These are phyloP conservation scores for Tylopilus vinaceipallidus DNA, from an alignment of 768 basidiomycete species.

Conservation along the genomic window DNA sequence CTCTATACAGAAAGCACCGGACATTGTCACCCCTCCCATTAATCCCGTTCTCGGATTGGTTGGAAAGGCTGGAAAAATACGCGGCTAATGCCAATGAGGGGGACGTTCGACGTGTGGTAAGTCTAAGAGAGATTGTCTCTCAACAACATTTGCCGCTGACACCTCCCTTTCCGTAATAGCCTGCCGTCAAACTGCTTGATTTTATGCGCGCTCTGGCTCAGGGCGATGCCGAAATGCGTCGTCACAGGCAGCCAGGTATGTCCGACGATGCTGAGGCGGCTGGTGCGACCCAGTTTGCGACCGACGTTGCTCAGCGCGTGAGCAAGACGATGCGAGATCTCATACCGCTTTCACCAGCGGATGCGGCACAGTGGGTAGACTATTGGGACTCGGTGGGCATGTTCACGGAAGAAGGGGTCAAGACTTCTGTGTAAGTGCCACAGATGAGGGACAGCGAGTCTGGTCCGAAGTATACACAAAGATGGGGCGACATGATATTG, in stretches of 20 bases:
- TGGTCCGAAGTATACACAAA: no score
- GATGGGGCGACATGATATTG: no score
- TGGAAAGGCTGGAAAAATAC: slow-evolving; percentile 22
- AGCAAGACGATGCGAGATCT: slow-evolving; percentile 36
- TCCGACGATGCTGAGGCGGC: slow-evolving; percentile 8
- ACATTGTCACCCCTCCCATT: slow-evolving; percentile 22
- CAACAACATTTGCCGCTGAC: no score
- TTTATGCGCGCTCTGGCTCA: slow-evolving; percentile 25
- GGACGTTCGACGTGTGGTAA: slow-evolving; percentile 29
- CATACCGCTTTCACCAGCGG: slow-evolving; percentile 21
- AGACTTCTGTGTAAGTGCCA: no score
- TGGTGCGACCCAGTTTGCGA: slow-evolving; percentile 20
- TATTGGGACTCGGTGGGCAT: slow-evolving; percentile 37
- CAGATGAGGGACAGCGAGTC: no score
- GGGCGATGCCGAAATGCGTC: slow-evolving; percentile 13
- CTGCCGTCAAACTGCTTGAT: slow-evolving; percentile 33
- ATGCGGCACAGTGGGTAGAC: slow-evolving; percentile 35
- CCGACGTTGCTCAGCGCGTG: slow-evolving; percentile 26
- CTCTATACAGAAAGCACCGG: slow-evolving; percentile 9
- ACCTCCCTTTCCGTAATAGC: slow-evolving; percentile 20
- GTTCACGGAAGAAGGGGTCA: slow-evolving; percentile 7
- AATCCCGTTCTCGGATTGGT: slow-evolving; percentile 33
- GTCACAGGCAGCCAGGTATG: no score
- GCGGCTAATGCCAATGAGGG: slow-evolving; percentile 17
- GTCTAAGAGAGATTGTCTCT: no score